Base-by-base conservation (phyloP, 1,139 yeast genomes). In the Geotrichum phurueaensis region DNA sequence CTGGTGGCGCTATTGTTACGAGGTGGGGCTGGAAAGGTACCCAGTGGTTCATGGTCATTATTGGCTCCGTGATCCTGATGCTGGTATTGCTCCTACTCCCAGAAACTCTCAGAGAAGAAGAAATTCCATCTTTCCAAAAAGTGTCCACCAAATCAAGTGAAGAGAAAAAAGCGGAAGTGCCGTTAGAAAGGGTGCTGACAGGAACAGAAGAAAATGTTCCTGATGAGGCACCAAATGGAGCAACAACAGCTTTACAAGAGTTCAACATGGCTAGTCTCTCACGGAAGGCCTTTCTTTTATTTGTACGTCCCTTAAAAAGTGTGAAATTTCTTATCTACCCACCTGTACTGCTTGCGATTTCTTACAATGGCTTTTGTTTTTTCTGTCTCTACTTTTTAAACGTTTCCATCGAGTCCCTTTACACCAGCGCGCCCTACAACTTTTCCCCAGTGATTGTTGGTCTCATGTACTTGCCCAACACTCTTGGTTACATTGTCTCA, bases 1-100 rank as follows among this genome's bases (percentile, higher is more conserved):
- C 89, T 53, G 96, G 96, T 57, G 95, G 96, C 63, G 84, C 85
- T 1, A 81, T 90, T 29, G 82, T 89, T 4, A 77, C 81, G 57
- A 80, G 79, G 12, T 87, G 91, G 86, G 89, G 89, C 6, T 90
- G 96, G 96, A 78, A 96, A 70, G 89, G 94, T 1, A 88, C 96
- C 2, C 95, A 87, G 69, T 90, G 96, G 95, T 83, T 88, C 60
- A 75, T 89, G 73, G 89, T 86, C 39, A 86, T 87, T 43, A 73
- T 87, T 52, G 81, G 89, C 0, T 90, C 86, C 0, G 71, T 79
- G 15, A 80, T 83, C 62, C 76, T 81, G 39, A 22, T 83, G 0
- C 66, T 82, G 54, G 75, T 89, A 53, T 66, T 83, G 1, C 78
- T 88, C 54, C 75, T 78, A 1, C 75, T 89, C 20, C 97, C 97